Conservation (phyloP, 257 asterid species). For the Solanum sejunctum region DNA sequence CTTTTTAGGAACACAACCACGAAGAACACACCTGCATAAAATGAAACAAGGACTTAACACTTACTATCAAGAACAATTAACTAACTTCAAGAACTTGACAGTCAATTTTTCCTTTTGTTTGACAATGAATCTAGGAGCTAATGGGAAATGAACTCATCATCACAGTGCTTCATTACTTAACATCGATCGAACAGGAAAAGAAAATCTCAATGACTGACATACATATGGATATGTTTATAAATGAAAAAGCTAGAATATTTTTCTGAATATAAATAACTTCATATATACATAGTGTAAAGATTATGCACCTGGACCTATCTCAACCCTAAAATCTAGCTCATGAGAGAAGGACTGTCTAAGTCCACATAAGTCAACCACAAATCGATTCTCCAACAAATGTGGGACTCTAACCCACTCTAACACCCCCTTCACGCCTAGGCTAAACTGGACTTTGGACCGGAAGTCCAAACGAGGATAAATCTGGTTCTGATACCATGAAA, state of each 20-base stretch:
- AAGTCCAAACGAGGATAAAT: too few relatives aligned
- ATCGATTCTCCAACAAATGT: too few relatives aligned
- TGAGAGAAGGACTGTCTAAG: too few relatives aligned
- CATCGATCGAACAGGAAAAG: background rate
- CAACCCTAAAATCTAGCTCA: too few relatives aligned
- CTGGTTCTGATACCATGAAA: too few relatives aligned
- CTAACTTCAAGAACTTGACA: background rate
- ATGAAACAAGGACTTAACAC: background rate
- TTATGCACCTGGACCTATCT: too few relatives aligned
- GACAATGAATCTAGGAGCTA: background rate
- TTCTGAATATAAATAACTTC: background rate
- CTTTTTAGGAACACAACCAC: slow-evolving; percentile 99
- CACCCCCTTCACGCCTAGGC: too few relatives aligned
- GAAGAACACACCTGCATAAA: slow-evolving; percentile 78
- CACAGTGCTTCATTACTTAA: background rate
- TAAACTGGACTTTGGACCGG: too few relatives aligned
- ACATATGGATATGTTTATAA: background rate
- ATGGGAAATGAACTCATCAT: background rate
- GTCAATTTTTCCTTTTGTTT: background rate
- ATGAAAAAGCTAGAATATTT: background rate
- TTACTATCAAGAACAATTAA: background rate
- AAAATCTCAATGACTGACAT: background rate
- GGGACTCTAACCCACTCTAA: too few relatives aligned
- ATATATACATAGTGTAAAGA: background rate
- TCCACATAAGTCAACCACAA: too few relatives aligned